Evolutionary conservation across 1,139 yeast genomes (phyloP).

Genomic region (Lodderomyces beijingensis): DNA sequence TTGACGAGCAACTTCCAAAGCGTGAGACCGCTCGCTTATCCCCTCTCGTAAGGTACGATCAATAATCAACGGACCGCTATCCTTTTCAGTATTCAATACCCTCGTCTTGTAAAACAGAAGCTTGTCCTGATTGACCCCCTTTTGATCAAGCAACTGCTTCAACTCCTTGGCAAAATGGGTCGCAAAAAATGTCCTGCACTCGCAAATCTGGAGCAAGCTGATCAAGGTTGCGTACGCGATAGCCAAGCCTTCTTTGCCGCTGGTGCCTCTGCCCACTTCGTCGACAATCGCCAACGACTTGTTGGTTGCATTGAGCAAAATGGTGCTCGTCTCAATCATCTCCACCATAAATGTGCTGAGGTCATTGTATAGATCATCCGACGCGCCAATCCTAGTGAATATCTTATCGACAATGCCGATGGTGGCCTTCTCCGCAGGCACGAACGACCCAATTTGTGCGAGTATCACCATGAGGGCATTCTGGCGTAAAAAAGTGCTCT

Average conservation of each 20-base stretch:
- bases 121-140: slow-evolving; percentile 24
- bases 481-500: slow-evolving; percentile 84
- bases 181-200: slow-evolving; percentile 81
- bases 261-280: slow-evolving; percentile 96
- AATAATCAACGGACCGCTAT: slow-evolving; percentile 30
- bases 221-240: slow-evolving; percentile 80
- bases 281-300: slow-evolving; percentile 83
- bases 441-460: slow-evolving; percentile 87
- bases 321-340: slow-evolving; percentile 90
- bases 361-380: slow-evolving; percentile 83
- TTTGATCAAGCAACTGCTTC: slow-evolving; percentile 23
- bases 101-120: slow-evolving; percentile 52
- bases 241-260: slow-evolving; percentile 84
- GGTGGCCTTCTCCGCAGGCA: slow-evolving; percentile 71
- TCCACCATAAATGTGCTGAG: slow-evolving; percentile 96
- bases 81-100: slow-evolving; percentile 20
- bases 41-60: slow-evolving; percentile 69
- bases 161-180: slow-evolving; percentile 87
- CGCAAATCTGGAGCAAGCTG: slow-evolving; percentile 51
- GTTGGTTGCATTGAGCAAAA: slow-evolving; percentile 70
- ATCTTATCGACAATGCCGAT: slow-evolving; percentile 82
- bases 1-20: slow-evolving; percentile 73
- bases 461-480: slow-evolving; percentile 78
- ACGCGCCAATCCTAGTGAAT: slow-evolving; percentile 86
- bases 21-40: slow-evolving; percentile 73